Evolutionary conservation across 331 rosid species (phyloP).

Genomic region (Erythrophleum ivorense): DNA sequence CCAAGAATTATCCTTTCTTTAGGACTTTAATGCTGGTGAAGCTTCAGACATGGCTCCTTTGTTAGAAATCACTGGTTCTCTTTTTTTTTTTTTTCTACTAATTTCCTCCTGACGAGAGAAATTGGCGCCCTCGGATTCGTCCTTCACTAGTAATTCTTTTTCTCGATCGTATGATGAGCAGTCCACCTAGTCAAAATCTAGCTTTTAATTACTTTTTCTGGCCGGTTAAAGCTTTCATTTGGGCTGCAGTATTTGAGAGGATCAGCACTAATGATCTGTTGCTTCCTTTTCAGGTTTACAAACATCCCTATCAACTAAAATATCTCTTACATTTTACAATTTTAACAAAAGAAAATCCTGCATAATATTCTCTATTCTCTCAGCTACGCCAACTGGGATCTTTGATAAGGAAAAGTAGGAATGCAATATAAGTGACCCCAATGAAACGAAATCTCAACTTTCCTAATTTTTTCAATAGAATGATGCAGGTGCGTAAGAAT

Average conservation of each 20-base stretch:
- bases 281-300: no score
- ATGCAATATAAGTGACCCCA: background rate
- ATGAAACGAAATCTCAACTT: background rate
- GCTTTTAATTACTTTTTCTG: no score
- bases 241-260: no score
- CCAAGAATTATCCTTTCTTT: background rate
- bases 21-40: background rate
- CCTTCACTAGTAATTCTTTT: background rate
- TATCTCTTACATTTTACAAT: background rate
- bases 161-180: no score
- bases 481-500: background rate
- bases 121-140: background rate
- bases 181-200: no score
- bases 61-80: background rate
- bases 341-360: background rate
- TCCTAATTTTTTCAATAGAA: background rate
- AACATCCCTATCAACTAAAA: background rate
- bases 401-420: background rate
- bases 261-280: background rate
- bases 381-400: background rate
- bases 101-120: background rate
- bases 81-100: background rate
- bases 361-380: background rate
- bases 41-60: background rate
- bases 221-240: no score